phyloP scores from a whole-genome alignment of 768 basidiomycete species.

The Tephrocybe rancida region DNA sequence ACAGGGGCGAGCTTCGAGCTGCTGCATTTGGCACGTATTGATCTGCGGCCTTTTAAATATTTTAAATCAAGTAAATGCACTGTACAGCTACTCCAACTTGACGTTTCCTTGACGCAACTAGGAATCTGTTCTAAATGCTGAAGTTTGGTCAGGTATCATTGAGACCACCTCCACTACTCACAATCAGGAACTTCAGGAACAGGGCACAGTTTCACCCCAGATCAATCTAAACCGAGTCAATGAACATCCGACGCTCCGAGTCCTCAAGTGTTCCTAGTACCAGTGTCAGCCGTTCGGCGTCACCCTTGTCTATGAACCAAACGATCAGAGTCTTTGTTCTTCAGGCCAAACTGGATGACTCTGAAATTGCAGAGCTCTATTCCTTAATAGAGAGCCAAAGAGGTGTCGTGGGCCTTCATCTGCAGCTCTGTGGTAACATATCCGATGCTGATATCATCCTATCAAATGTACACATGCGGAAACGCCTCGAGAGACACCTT shows the following conservation, averaged over 20 bases:
- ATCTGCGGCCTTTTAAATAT: too few relatives aligned
- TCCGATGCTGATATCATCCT: constrained; percentile 66
- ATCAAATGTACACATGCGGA: constrained; percentile 65
- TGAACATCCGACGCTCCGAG: neutral
- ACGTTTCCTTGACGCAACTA: too few relatives aligned
- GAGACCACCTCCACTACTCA: too few relatives aligned
- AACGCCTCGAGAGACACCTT: constrained; percentile 71
- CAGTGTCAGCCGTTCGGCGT: too few relatives aligned
- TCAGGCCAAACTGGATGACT: constrained; percentile 37
- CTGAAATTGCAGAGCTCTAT: constrained; percentile 37
- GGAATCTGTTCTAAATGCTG: too few relatives aligned
- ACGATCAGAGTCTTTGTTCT: constrained; percentile 34
- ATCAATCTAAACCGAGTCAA: neutral
- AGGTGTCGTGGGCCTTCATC: constrained; percentile 1
- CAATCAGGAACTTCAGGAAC: neutral
- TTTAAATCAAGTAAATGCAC: too few relatives aligned
- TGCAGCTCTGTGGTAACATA: constrained; percentile 40
- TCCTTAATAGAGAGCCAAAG: constrained; percentile 31
- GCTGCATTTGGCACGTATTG: too few relatives aligned
- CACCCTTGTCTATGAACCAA: neutral
- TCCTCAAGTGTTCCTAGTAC: neutral
- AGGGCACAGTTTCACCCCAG: neutral
- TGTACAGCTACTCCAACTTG: too few relatives aligned
- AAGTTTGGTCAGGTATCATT: too few relatives aligned
- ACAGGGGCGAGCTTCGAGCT: too few relatives aligned